Percentiles rank a stretch among this genome's conserved stretches.
Evolutionary conservation across 2,329 filamentous ascomycete species (phyloP).

Genomic region (Trichoderma arundinaceum): DNA sequence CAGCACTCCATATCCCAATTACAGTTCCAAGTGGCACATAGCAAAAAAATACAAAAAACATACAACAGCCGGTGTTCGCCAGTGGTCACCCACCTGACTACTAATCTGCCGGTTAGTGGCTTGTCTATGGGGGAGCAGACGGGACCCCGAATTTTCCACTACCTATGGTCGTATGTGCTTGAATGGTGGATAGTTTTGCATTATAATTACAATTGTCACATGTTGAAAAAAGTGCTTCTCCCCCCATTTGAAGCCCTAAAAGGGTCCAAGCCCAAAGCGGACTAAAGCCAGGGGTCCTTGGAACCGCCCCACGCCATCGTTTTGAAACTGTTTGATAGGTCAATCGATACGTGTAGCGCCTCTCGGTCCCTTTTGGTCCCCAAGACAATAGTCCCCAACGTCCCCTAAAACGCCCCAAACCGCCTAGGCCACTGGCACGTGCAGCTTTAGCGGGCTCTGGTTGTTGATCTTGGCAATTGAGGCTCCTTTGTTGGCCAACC

Average conservation of each 20-base stretch:
- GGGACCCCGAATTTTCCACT: conserved; percentile 17
- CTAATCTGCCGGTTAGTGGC: too few species aligned
- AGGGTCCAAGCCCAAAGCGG: conserved; percentile 12
- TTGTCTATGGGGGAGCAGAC: background rate
- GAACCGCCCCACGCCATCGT: conserved; percentile 3
- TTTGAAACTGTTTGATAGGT: background rate
- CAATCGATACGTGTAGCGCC: background rate
- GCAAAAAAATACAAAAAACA: too few species aligned
- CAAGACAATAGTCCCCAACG: background rate
- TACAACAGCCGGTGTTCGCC: too few species aligned
- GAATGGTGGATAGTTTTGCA: background rate
- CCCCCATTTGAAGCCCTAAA: conserved; percentile 5
- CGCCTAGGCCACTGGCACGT: conserved; percentile 17
- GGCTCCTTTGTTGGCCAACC: conserved; percentile 21
- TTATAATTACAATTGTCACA: background rate
- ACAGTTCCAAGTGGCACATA: too few species aligned
- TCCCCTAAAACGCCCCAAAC: conserved; percentile 5
- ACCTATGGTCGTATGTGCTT: conserved; percentile 23
- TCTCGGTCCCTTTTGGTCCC: conserved; percentile 1
- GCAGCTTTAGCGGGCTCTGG: conserved; percentile 12
- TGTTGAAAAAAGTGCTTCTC: background rate
- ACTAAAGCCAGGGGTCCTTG: conserved; percentile 27
- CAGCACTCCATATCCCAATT: too few species aligned
- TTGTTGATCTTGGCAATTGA: conserved; percentile 24
- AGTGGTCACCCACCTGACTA: too few species aligned